Base-by-base conservation (phyloP, 768 basidiomycete species). In the Psilocybe cubensis region DNA sequence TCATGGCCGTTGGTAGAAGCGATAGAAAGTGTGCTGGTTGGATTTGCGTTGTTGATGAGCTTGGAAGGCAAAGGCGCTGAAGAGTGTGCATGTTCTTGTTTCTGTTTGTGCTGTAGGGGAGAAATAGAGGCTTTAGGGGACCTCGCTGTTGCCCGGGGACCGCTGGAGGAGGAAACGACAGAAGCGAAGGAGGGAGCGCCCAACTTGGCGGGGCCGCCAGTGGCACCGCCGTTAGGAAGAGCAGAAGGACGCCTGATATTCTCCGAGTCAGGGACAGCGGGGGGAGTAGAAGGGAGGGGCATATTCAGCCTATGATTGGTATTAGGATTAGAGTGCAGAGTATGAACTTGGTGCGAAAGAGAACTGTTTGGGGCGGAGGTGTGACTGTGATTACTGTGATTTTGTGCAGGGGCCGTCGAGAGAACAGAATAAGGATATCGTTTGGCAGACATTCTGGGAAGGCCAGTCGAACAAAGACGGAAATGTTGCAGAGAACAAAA, bases 41-140 rank as follows among this genome's bases (percentile, higher is more conserved):
- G 40, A 21, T 43, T 43, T 12, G 28, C 44, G 35, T 57, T 56
- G 35, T 28, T 41, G 9, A 27, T 25, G 46, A 35, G 20, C 40
- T 27, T 50, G 41, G 46, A 50, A 33, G 29, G 25, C 45, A 50
- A 28, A 53, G 53, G 31, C 33, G 59, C 14, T 33, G 33, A 54
- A 44, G 53, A 28, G 17, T 62, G 62, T 63, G 40, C 59, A 41
- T 63, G 62, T 63, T 63, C 62, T 48, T 63, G 62, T 63, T 56
- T 52, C 53, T 60, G 62, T 42, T 52, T 53, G 7, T 60, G 47
- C 40, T 58, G 48, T 55, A 55, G 43, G 46, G 52, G 52, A 40
- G 58, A 57, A 25, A 53, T 46, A 28, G 58, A 25, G 28, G 57
- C 28, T 50, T 56, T 56, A 41, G 59, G 59, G 53, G 63, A 56